Base-by-base conservation (phyloP, 108 stramenopile genomes). In the Schizochytrium sp. region DNA sequence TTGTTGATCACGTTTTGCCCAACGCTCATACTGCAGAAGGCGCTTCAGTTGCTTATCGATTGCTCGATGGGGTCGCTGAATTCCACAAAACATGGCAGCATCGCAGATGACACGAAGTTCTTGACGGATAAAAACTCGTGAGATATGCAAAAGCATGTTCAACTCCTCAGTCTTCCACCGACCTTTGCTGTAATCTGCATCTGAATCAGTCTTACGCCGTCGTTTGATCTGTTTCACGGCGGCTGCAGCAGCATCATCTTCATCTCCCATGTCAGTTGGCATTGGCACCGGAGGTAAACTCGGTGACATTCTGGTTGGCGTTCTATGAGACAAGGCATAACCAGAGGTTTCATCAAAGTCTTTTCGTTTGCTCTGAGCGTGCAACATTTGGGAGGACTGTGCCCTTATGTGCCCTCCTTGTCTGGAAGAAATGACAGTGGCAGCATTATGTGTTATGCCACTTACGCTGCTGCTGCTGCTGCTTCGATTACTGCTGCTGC, bases 1-100 rank as follows among this genome's bases (percentile, higher is more conserved):
- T 5, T 42, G 5, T 12, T 38, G 2, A 40, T 83, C 76, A 5
- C 76, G 76, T n/a, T 49, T 83, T n/a, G 76, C 76, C 76, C 76
- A 83, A 5, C 53, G 47, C 28, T 83, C 76, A 53, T 83, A 83
- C 47, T 55, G 47, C 3, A 83, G 40, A 38, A 83, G 76, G 40
- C 76, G 76, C 40, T 83, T 83, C 17, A 83, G 76, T 53, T 83
- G 76, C n/a, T 83, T 83, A 28, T 83, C 76, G 55, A 83, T 83
- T 47, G 76, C 76, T 5, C 76, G 76, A 5, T 47, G 53, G 49
- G 76, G 47, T 38, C 76, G 47, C 15, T 42, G 8, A 28, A 83
- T 83, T 17, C 76, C 76, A 42, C 76, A 83, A 83, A 83, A 83
- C 7, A 83, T 10, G 15, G 50, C 12, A 10, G 53, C 76, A 1